phyloP scores from a whole-genome alignment of 805 yeast species.

The Tetrapisispora fleetii region DNA sequence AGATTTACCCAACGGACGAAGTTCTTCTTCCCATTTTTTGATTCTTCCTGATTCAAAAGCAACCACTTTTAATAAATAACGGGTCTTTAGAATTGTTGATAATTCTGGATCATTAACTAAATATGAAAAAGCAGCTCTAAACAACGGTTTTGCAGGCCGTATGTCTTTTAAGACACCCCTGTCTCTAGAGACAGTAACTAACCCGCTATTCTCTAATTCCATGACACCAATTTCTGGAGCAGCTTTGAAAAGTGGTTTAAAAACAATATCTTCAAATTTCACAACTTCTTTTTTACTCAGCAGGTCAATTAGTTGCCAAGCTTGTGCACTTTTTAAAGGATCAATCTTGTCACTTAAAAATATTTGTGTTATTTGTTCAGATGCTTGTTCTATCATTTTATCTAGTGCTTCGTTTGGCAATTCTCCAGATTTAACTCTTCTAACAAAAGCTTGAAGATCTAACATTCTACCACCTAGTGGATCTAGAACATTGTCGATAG shows the following conservation, averaged over 20 bases:
- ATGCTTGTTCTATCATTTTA: constrained; percentile 75
- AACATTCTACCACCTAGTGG: constrained; percentile 94
- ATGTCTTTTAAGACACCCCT: constrained; percentile 65
- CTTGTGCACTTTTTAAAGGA: constrained; percentile 68
- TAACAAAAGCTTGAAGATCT: constrained; percentile 80
- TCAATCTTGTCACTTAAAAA: constrained; percentile 43
- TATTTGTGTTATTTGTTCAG: constrained; percentile 80
- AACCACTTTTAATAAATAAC: constrained; percentile 45
- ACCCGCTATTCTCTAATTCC: constrained; percentile 69
- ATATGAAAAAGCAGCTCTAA: constrained; percentile 63
- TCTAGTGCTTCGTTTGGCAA: constrained; percentile 61
- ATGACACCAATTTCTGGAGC: constrained; percentile 47
- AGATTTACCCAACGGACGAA: constrained; percentile 45
- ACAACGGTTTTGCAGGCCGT: constrained; percentile 77
- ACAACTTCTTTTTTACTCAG: constrained; percentile 43
- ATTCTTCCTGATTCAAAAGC: constrained; percentile 54
- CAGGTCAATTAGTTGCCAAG: constrained; percentile 70
- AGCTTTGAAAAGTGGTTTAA: constrained; percentile 50
- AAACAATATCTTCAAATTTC: constrained; percentile 41
- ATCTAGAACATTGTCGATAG: constrained; percentile 46
- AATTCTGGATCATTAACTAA: constrained; percentile 49
- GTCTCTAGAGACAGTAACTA: constrained; percentile 61
- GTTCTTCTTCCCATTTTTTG: constrained; percentile 57
- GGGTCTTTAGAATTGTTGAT: constrained; percentile 53
- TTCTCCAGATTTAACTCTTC: constrained; percentile 86